Evolutionary conservation across 169 alveolate genomes (phyloP).

Genomic region (Plasmodium cynomolgi): DNA sequence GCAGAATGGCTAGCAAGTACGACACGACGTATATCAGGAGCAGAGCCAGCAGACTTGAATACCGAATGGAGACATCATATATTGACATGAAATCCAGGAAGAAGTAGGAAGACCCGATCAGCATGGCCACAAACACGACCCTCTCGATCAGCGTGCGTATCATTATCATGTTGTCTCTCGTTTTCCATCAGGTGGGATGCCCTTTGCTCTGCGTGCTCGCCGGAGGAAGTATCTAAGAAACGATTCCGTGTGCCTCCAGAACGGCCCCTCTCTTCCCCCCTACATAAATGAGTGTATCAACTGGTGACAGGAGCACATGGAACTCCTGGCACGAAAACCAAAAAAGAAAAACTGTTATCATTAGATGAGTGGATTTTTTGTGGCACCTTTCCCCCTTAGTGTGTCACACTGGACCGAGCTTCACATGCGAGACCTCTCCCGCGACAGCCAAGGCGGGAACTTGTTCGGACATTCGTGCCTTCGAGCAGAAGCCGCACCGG

Average conservation of each 20-base stretch:
- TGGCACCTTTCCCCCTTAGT: neutral
- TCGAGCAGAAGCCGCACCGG: neutral
- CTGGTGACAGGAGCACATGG: neutral
- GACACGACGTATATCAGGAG: slow-evolving; percentile 16
- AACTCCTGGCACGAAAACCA: neutral
- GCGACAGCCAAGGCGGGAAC: neutral
- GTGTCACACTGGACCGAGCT: neutral
- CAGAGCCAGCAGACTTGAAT: slow-evolving; percentile 19
- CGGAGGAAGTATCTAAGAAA: neutral
- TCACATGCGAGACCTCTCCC: neutral
- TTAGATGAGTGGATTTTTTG: neutral
- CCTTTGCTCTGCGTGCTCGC: neutral
- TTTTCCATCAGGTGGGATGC: neutral
- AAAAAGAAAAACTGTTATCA: neutral
- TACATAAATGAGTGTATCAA: neutral
- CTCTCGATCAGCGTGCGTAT: slow-evolving; percentile 16
- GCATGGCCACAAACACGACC: neutral
- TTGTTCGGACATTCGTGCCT: neutral
- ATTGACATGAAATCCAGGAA: slow-evolving; percentile 42
- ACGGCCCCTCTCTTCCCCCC: neutral
- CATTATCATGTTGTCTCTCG: slow-evolving; percentile 2
- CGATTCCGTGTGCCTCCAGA: neutral
- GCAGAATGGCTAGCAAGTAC: slow-evolving; percentile 20
- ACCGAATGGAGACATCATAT: slow-evolving; percentile 15
- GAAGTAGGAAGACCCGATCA: slow-evolving; percentile 6